Evolutionary conservation across 1,284 basidiomycete genomes (phyloP).

Genomic region (Wolfiporia cocos): DNA sequence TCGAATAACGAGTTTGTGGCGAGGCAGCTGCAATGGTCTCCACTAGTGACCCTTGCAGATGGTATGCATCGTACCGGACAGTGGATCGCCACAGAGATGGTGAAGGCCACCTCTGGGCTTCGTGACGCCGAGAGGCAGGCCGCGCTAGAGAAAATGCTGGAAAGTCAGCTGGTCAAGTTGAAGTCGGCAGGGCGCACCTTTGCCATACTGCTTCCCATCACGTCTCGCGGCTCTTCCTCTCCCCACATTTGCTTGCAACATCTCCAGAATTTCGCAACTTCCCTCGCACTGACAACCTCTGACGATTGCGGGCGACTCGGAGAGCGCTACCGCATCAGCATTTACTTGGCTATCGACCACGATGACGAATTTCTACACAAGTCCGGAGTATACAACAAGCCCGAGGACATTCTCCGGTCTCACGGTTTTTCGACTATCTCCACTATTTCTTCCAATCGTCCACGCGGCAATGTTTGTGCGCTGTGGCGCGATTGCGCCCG

Average conservation of each 20-base stretch:
- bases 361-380: slow-evolving; percentile 38
- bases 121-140: neutral
- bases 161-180: slow-evolving; percentile 27
- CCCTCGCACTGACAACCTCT: slow-evolving; percentile 39
- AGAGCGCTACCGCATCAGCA: slow-evolving; percentile 28
- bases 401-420: slow-evolving; percentile 30
- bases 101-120: slow-evolving; percentile 13
- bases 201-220: slow-evolving; percentile 51
- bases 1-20: slow-evolving; percentile 40
- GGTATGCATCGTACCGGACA: slow-evolving; percentile 39
- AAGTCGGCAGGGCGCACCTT: slow-evolving; percentile 32
- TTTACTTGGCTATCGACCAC: slow-evolving; percentile 51
- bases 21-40: slow-evolving; percentile 36
- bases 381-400: slow-evolving; percentile 24
- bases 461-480: slow-evolving; percentile 42
- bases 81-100: slow-evolving; percentile 42
- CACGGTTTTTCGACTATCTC: slow-evolving; percentile 32
- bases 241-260: slow-evolving; percentile 34
- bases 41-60: slow-evolving; percentile 31
- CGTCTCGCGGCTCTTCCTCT: slow-evolving; percentile 36
- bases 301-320: slow-evolving; percentile 31
- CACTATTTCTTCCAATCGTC: slow-evolving; percentile 32
- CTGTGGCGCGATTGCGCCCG: slow-evolving; percentile 48
- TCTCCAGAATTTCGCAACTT: slow-evolving; percentile 36
- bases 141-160: neutral